Base-by-base conservation (phyloP, 164 flowering plant species). In the Chimonanthus praecox region DNA sequence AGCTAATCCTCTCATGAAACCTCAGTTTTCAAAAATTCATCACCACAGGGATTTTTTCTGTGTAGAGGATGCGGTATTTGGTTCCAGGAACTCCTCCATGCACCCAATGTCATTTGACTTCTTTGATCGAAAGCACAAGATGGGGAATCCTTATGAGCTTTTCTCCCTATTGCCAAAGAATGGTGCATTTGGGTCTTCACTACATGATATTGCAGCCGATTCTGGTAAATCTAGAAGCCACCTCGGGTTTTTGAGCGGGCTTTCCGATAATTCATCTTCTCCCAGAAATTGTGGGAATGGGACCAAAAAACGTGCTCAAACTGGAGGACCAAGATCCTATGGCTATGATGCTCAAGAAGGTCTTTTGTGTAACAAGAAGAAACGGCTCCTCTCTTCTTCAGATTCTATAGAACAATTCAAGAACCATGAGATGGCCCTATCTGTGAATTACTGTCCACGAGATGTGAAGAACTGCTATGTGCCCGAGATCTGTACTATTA, bases 401-500 rank as follows among this genome's bases (percentile, higher is more conserved):
- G 69, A 69, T 64, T 49, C 72, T 9, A 47, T 44, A 51, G 45
- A 33, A 15, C 46, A 72, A 47, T 6, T 20, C 49, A 44, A 46
- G 47, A 67, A 74, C 44, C 47, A 43, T 66, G 81, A 54, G 54
- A 51, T 60, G 20, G 44, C n/a, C 15, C 18, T 3, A 45, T 43
- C n/a, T 3, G 18, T 54, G n/a, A 79, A 11, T 69, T 78, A 67
- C 73, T 44, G 60, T 58, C 58, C 75, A 68, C 7, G 50, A 61
- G 78, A 83, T 54, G 67, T 18, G 47, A 73, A 70, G 68, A 78
- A 72, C 74, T 71, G 71, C 64, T 49, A 60, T 8, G 13, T 16
- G 48, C 69, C 54, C 33, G 80, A 73, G 73, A 62, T 81, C 16
- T 90, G 97, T 80, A 70, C 58, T 10, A 7, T 87, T 46, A 92